Evolutionary conservation across 2,329 filamentous ascomycete genomes (phyloP).

Genomic region (Triangularia setosa): DNA sequence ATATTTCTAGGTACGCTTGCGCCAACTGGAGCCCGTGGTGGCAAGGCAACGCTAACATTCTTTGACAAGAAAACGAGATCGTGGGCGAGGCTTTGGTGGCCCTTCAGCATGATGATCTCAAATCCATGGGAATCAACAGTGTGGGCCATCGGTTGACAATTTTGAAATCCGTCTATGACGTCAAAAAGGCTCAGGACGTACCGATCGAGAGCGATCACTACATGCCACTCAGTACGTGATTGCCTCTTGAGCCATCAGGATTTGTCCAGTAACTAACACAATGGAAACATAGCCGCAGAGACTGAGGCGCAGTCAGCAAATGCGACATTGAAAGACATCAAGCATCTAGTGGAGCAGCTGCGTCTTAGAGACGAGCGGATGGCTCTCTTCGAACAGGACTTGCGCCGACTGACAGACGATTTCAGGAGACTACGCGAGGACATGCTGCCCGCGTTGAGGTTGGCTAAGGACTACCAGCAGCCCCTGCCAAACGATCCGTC

Average conservation of each 20-base stretch:
- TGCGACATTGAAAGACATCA: conserved; percentile 90
- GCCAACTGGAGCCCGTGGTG: not conserved
- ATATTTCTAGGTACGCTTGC: conserved; percentile 69
- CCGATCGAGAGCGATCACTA: conserved; percentile 92
- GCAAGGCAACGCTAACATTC: not conserved
- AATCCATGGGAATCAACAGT: conserved; percentile 89
- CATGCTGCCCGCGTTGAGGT: conserved; percentile 81
- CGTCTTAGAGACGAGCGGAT: conserved; percentile 88
- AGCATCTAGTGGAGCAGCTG: conserved; percentile 83
- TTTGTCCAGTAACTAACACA: conserved; percentile 16
- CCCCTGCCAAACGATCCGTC: conserved; percentile 62
- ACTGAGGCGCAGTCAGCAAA: conserved; percentile 79
- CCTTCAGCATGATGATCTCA: conserved; percentile 86
- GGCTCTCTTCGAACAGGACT: conserved; percentile 73
- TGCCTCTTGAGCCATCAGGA: not conserved
- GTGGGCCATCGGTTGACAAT: conserved; percentile 94
- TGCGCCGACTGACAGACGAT: conserved; percentile 81
- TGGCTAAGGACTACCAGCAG: conserved; percentile 88
- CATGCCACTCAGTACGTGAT: conserved; percentile 75
- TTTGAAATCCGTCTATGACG: conserved; percentile 91
- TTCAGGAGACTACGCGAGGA: conserved; percentile 87
- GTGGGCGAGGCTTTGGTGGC: conserved; percentile 87
- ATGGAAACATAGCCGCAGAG: conserved; percentile 66
- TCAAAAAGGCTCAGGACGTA: conserved; percentile 90
- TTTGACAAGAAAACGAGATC: conserved; percentile 76